Evolutionary conservation across 805 yeast genomes (phyloP), one percentile per base, ranked within the genome.

Genomic region (Lipomyces anomalus): DNA sequence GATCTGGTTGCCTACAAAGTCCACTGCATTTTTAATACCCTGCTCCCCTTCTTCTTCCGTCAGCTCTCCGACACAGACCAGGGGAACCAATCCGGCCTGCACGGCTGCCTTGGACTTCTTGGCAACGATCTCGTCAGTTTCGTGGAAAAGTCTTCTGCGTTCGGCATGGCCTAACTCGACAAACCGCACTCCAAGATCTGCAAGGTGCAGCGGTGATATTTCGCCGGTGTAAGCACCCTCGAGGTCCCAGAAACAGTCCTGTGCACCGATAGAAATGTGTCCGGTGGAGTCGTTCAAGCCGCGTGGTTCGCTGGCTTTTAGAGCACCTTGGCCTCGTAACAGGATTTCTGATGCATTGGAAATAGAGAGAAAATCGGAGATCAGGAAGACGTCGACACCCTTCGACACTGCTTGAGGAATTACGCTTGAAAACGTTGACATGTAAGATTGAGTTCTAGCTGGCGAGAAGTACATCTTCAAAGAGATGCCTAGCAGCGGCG

Each of bases 101-200:
- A 46, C 44, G 7, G 52, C 57, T 6, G 61, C 61, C 1, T 24
- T 41, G 1, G 55, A 53, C 42, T 59, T 59, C 38, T 22, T 30
- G n/a, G 53, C 50, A 13, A 59, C 58, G 18, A 41, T 38, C 16
- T 47, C 57, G 36, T 60, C 60, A 13, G 61, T 47, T 36, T 60
- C 64, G 37, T 44, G 43, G 38, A 60, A 60, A 9, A 51, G 43
- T 20, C 52, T 42, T 22, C 63, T 56, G 6, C 60, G 56, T 42
- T 60, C 63, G 20, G 63, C 63, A 38, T 60, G 63, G 23, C 63
- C 63, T 6, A 60, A 43, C 44, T 58, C 62, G 7, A 60, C 63
- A 33, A 50, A 43, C 17, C 33, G 11, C 7, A 54, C 56, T 5
- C 64, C 64, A 6, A 55, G 17, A 22, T 50, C 56, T 2, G 55